Conservation (phyloP, 495 filamentous ascomycete species). For the Penicillium paradoxum region DNA sequence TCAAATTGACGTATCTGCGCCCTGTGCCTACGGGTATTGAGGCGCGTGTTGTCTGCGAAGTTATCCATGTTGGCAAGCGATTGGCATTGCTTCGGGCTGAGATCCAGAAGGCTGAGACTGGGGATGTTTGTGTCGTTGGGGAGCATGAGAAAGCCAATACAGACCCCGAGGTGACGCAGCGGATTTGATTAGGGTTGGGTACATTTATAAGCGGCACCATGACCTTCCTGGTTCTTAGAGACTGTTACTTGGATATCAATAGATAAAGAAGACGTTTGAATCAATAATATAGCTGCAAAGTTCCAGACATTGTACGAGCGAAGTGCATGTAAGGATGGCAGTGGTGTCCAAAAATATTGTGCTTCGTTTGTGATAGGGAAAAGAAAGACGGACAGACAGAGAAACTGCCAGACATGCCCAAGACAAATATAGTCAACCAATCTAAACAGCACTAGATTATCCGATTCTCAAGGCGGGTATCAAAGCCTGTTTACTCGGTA, state of each 20-base stretch:
- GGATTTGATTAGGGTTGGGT: slow-evolving; percentile 16
- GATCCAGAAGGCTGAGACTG: slow-evolving; percentile 40
- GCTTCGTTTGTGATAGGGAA: slow-evolving; percentile 11
- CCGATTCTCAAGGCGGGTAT: slow-evolving; percentile 8
- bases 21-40: slow-evolving; percentile 50
- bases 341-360: slow-evolving; percentile 14
- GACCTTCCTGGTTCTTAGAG: background rate
- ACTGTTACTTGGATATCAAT: background rate
- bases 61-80: slow-evolving; percentile 57
- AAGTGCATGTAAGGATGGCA: slow-evolving; percentile 1
- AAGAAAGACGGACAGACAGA: slow-evolving; percentile 15
- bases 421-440: slow-evolving; percentile 29
- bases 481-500: slow-evolving; percentile 37
- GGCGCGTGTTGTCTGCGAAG: slow-evolving; percentile 53
- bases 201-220: background rate
- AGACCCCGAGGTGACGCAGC: slow-evolving; percentile 40
- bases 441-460: slow-evolving; percentile 33
- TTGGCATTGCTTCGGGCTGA: slow-evolving; percentile 44
- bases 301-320: background rate
- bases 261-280: slow-evolving; percentile 1
- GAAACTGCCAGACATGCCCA: slow-evolving; percentile 25
- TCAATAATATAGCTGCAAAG: background rate
- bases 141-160: slow-evolving; percentile 68
- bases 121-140: slow-evolving; percentile 53
- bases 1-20: slow-evolving; percentile 64